Conservation (phyloP, 164 flowering plant species). For the Sedum album region DNA sequence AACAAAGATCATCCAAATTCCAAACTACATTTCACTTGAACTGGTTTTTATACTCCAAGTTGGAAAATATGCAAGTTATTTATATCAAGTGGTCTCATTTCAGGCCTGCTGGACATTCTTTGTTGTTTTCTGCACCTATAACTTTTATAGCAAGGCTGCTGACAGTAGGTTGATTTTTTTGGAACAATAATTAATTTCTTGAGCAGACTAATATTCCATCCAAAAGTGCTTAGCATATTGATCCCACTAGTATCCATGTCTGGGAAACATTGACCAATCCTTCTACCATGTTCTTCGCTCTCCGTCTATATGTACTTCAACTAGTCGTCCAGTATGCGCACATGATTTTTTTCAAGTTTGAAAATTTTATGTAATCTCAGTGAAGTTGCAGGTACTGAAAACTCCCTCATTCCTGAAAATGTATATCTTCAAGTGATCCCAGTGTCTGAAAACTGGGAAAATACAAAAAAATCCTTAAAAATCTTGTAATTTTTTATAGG, state of each 20-base stretch:
- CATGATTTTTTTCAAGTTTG: no score
- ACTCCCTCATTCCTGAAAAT: slow-evolving; percentile 67
- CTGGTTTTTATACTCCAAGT: not conserved
- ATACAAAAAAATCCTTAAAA: not conserved
- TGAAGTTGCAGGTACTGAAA: slow-evolving; percentile 69
- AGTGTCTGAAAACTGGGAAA: slow-evolving; percentile 59
- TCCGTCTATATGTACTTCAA: not conserved
- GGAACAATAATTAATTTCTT: not conserved
- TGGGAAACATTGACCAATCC: not conserved
- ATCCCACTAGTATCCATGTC: slow-evolving; percentile 6
- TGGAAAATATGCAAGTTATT: not conserved
- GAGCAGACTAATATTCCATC: not conserved
- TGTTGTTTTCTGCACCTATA: slow-evolving; percentile 1
- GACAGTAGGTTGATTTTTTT: not conserved
- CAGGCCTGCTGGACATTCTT: not conserved
- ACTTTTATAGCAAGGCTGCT: not conserved
- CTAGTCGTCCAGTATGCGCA: no score
- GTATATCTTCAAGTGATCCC: slow-evolving; percentile 55
- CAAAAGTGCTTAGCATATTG: not conserved
- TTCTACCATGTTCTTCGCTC: not conserved
- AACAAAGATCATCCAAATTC: not conserved
- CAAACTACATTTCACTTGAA: not conserved
- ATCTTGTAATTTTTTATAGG: not conserved
- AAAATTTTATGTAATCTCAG: slow-evolving; percentile 69
- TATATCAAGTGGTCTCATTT: not conserved